Base-by-base conservation (phyloP, 2,329 filamentous ascomycete species). In the Tolypocladium sp. region DNA sequence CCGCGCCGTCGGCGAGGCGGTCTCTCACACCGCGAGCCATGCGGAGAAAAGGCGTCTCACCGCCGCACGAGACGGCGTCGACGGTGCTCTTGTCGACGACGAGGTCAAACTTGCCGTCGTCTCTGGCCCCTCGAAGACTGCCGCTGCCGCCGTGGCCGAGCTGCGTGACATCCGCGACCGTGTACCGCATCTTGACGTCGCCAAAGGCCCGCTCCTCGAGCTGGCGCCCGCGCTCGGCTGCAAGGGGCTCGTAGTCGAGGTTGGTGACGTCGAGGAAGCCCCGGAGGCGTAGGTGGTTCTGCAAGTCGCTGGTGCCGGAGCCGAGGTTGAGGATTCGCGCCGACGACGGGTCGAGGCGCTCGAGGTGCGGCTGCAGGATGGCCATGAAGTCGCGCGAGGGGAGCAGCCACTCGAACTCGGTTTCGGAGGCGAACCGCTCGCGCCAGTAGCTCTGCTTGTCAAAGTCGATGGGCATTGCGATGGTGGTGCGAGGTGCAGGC, bases 401-500 rank as follows among this genome's bases (percentile, higher is more conserved):
- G 17, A 73, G 62, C 20, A 81, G 72, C 79, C 79, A 82, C 64
- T 81, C 79, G 59, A 80, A 81, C 12, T 71, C 65, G 7, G 67
- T 70, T 63, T 82, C 79, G 17, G 69, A 69, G 20, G 67, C 59
- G 70, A 81, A 82, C 33, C 79, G 76, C 7, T 73, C 60, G 58
- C 72, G 76, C 79, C 79, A 82, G 65, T 81, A 82, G 61, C 72
- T 75, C 63, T 78, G 75, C 46, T 80, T 76, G 41, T 81, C 78
- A 59, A 78, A 81, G 58, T 79, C 74, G 57, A 70, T 60, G 27
- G 65, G 63, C 68, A 71, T 69, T 6, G 61, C 59, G 57, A 52
- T 42, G 40, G 63, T 59, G 33, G 60, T 10, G 22, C 5, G 17
- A 20, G 33, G 52, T 2, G 44, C 1, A 17, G n/a, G 8, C n/a